These are phyloP conservation scores for Nemania abortiva DNA, from an alignment of 2,329 filamentous ascomycete species.

Conservation along the genomic window DNA sequence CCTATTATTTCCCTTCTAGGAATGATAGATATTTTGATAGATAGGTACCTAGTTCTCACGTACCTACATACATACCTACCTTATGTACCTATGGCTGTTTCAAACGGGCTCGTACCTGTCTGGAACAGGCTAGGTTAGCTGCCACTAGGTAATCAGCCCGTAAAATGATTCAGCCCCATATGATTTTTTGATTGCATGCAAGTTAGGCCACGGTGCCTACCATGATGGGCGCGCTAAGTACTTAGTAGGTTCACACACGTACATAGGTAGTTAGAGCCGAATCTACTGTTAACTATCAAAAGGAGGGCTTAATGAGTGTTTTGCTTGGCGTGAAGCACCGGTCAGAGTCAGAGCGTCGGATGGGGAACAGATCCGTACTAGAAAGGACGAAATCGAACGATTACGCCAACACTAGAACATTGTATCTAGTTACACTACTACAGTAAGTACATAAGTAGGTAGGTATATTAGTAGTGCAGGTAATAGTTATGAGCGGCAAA, in stretches of 20 bases:
- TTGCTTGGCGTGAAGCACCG: not conserved
- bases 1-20: no score
- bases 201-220: not conserved
- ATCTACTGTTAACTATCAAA: no score
- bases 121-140: slow-evolving; percentile 10
- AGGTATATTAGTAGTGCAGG: no score
- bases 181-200: not conserved
- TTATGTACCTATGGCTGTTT: not conserved
- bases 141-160: not conserved
- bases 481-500: no score
- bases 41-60: no score
- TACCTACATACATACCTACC: not conserved
- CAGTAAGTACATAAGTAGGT: not conserved
- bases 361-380: not conserved
- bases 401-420: not conserved
- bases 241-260: not conserved
- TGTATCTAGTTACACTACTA: no score
- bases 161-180: not conserved
- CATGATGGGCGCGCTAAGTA: not conserved
- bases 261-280: not conserved
- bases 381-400: not conserved
- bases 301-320: not conserved
- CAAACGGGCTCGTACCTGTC: not conserved
- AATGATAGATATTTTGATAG: no score
- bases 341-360: not conserved